phyloP scores from a whole-genome alignment of 2,329 filamentous ascomycete genomes.

The Chaetomiaceae sp. region DNA sequence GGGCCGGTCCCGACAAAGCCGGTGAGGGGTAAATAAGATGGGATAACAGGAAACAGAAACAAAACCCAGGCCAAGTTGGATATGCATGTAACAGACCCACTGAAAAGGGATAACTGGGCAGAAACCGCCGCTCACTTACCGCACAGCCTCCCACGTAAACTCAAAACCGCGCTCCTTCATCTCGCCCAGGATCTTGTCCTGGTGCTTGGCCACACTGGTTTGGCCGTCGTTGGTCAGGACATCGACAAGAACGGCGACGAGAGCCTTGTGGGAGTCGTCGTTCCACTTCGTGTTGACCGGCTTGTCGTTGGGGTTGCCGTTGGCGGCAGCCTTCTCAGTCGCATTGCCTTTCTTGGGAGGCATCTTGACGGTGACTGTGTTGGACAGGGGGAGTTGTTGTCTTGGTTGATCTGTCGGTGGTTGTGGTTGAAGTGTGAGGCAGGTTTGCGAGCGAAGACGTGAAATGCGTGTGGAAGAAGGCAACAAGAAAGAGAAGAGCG shows the following conservation, averaged over 20 bases:
- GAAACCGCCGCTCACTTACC: slow-evolving; percentile 27
- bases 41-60: too few relatives aligned
- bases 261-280: slow-evolving; percentile 20
- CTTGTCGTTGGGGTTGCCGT: not conserved
- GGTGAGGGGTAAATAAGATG: too few relatives aligned
- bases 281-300: slow-evolving; percentile 24
- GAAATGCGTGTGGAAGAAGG: not conserved
- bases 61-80: too few relatives aligned
- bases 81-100: not conserved
- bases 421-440: not conserved
- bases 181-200: slow-evolving; percentile 26
- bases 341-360: not conserved
- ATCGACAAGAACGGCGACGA: slow-evolving; percentile 23
- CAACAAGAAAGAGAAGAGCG: not conserved
- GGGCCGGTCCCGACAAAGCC: too few relatives aligned
- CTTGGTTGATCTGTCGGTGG: not conserved
- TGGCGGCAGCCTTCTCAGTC: not conserved
- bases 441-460: not conserved
- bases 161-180: slow-evolving; percentile 28
- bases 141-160: slow-evolving; percentile 43
- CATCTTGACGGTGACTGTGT: not conserved
- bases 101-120: not conserved
- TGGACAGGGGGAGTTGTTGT: not conserved
- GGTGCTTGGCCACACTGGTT: not conserved
- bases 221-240: slow-evolving; percentile 4